phyloP scores from a whole-genome alignment of 208 protist species.

The Trypanosoma caninum region DNA sequence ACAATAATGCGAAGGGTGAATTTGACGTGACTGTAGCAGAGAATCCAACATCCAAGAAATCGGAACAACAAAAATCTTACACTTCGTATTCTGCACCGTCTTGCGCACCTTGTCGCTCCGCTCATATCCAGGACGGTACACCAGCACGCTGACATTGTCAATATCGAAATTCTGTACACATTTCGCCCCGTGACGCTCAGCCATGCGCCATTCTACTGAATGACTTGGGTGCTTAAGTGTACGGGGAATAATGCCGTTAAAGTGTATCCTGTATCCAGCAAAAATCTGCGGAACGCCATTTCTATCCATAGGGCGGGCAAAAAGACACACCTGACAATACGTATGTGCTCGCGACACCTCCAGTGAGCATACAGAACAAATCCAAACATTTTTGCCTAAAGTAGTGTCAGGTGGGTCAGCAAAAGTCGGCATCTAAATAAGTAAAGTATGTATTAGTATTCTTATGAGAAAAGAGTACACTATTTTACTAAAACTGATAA shows the following conservation, averaged over 20 bases:
- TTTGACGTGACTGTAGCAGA: slow-evolving; percentile 84
- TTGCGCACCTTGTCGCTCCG: slow-evolving; percentile 84
- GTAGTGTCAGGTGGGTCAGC: slow-evolving; percentile 13
- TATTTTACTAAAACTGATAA: too few species aligned
- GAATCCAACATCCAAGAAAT: slow-evolving; percentile 89
- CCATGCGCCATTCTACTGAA: slow-evolving; percentile 89
- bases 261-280: slow-evolving; percentile 76
- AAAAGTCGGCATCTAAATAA: not conserved
- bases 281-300: slow-evolving; percentile 83
- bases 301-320: slow-evolving; percentile 62
- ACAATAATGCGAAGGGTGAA: slow-evolving; percentile 68
- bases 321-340: slow-evolving; percentile 72
- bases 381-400: slow-evolving; percentile 29
- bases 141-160: slow-evolving; percentile 52
- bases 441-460: not conserved
- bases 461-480: not conserved
- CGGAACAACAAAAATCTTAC: slow-evolving; percentile 54
- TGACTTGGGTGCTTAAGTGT: slow-evolving; percentile 82
- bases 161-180: slow-evolving; percentile 63
- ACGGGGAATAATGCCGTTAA: slow-evolving; percentile 88
- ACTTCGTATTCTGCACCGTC: slow-evolving; percentile 49
- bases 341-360: slow-evolving; percentile 40
- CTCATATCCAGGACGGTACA: slow-evolving; percentile 88
- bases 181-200: slow-evolving; percentile 79
- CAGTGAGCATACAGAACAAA: slow-evolving; percentile 54